These are phyloP conservation scores for Apiospora marii DNA, from an alignment of 2,329 filamentous ascomycete genomes.

Conservation along the genomic window DNA sequence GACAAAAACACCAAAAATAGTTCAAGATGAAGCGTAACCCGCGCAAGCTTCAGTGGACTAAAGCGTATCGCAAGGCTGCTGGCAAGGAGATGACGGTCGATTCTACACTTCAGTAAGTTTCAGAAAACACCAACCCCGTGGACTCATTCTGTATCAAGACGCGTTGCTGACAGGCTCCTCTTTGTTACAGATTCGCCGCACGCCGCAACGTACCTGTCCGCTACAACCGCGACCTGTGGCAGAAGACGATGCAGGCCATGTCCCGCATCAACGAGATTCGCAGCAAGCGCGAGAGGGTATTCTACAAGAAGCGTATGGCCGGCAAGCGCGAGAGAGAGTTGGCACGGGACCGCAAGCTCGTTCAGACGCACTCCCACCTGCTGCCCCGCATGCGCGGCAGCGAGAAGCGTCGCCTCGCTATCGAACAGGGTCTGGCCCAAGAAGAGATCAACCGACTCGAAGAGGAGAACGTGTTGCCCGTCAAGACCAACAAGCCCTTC, in stretches of 20 bases:
- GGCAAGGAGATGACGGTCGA: slow-evolving; percentile 85
- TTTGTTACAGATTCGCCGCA: slow-evolving; percentile 62
- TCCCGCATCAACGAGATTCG: slow-evolving; percentile 87
- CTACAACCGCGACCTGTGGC: slow-evolving; percentile 92
- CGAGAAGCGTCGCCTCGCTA: slow-evolving; percentile 65
- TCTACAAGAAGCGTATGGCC: slow-evolving; percentile 93
- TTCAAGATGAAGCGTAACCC: slow-evolving; percentile 90
- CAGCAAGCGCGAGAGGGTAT: slow-evolving; percentile 81
- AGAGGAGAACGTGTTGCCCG: slow-evolving; percentile 36
- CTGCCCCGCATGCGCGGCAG: slow-evolving; percentile 75
- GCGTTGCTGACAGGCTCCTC: background rate
- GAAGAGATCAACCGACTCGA: slow-evolving; percentile 47
- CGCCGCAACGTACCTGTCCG: slow-evolving; percentile 93
- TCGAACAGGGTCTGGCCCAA: slow-evolving; percentile 40
- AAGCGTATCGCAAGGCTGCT: slow-evolving; percentile 84
- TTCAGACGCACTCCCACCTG: slow-evolving; percentile 91
- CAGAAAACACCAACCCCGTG: slow-evolving; percentile 55
- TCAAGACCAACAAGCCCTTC: slow-evolving; percentile 46
- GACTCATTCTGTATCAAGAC: background rate
- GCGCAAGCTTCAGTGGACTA: slow-evolving; percentile 96
- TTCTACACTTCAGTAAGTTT: slow-evolving; percentile 73
- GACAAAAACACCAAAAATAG: slow-evolving; percentile 32
- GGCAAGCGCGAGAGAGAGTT: slow-evolving; percentile 87
- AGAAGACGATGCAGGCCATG: slow-evolving; percentile 91
- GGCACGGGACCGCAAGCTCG: slow-evolving; percentile 83